phyloP scores from a whole-genome alignment of 2,329 filamentous ascomycete species.

The Paracamarosporium sp. region DNA sequence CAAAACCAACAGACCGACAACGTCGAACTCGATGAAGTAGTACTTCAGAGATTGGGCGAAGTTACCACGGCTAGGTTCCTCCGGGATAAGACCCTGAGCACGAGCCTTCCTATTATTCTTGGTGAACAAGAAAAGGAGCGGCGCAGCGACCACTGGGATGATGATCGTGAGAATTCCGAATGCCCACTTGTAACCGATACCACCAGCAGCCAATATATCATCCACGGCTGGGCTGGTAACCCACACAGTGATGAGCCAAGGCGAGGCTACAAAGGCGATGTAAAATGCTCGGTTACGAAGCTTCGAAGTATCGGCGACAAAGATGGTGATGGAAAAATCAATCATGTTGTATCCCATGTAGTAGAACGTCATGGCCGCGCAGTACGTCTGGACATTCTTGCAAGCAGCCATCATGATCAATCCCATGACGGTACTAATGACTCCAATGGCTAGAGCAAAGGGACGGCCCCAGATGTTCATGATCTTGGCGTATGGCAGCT shows the following conservation, averaged over 20 bases:
- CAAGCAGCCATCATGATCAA: slow-evolving; percentile 74
- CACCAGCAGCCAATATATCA: slow-evolving; percentile 52
- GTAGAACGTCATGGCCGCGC: slow-evolving; percentile 72
- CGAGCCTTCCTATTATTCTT: slow-evolving; percentile 67
- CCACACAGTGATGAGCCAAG: slow-evolving; percentile 42
- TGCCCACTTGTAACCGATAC: slow-evolving; percentile 68
- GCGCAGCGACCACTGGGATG: slow-evolving; percentile 65
- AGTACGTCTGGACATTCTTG: slow-evolving; percentile 66
- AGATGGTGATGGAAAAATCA: slow-evolving; percentile 68
- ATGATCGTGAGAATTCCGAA: slow-evolving; percentile 73
- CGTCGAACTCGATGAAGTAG: slow-evolving; percentile 70
- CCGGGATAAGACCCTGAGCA: slow-evolving; percentile 59
- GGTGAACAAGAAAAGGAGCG: slow-evolving; percentile 65
- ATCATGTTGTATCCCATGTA: slow-evolving; percentile 67
- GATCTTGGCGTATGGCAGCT: slow-evolving; percentile 52
- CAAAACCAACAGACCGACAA: slow-evolving; percentile 67
- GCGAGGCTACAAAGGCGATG: slow-evolving; percentile 56
- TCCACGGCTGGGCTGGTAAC: slow-evolving; percentile 34
- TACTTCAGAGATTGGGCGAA: slow-evolving; percentile 55
- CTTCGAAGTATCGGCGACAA: slow-evolving; percentile 72
- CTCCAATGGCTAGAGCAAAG: slow-evolving; percentile 43
- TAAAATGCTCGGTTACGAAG: slow-evolving; percentile 68
- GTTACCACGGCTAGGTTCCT: slow-evolving; percentile 56
- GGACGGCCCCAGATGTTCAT: slow-evolving; percentile 53
- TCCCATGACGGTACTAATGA: slow-evolving; percentile 36